These are phyloP conservation scores for Cenchrus americanus DNA, from an alignment of 176 grass and related monocot genomes.

Conservation along the genomic window DNA sequence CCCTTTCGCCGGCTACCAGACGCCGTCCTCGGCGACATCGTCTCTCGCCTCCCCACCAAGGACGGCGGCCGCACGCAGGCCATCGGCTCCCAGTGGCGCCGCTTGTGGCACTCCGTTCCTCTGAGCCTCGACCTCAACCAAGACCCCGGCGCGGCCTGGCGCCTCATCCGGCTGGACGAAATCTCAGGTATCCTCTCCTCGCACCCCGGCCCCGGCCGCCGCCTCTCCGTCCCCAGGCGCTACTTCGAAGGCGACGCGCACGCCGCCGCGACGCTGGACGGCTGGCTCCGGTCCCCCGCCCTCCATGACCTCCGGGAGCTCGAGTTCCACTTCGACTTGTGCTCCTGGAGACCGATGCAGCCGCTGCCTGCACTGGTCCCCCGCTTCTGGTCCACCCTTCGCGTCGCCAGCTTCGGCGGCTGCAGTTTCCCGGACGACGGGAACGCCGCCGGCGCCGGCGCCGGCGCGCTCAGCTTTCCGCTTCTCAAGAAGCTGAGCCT, in stretches of 20 bases:
- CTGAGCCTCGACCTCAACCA: background rate
- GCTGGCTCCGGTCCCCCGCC: no score
- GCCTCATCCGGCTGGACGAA: no score
- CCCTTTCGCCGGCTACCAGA: background rate
- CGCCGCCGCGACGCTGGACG: no score
- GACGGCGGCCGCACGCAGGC: background rate
- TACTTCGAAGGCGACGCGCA: no score
- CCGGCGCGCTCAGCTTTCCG: background rate
- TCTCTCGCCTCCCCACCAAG: background rate
- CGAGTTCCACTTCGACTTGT: background rate
- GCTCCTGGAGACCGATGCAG: no score
- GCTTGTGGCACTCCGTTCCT: background rate
- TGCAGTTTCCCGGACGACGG: background rate
- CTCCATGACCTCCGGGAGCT: background rate
- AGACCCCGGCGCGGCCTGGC: background rate
- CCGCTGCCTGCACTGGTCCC: background rate
- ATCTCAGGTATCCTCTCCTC: background rate
- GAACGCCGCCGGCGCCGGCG: no score
- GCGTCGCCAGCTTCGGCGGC: background rate
- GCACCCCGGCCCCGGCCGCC: background rate
- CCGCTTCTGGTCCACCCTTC: background rate
- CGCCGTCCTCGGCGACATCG: background rate
- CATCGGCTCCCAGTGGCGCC: background rate
- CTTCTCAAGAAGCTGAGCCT: background rate
- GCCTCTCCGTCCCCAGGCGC: no score